Evolutionary conservation across 2,329 filamentous ascomycete genomes (phyloP).

Genomic region (Colletotrichum sp.): DNA sequence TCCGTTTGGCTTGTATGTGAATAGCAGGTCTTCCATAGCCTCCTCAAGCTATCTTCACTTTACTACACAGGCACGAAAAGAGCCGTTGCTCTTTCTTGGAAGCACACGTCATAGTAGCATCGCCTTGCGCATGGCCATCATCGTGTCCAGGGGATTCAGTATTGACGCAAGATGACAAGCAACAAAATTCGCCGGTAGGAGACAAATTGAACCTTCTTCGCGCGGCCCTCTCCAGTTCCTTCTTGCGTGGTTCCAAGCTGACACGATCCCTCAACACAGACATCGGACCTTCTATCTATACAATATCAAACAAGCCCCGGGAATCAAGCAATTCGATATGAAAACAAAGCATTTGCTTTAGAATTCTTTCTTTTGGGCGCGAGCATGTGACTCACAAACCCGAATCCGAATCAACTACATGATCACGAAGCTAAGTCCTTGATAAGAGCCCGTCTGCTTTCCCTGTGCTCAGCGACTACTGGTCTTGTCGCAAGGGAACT

Average conservation of each 20-base stretch:
- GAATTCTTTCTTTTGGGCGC: rapidly evolving
- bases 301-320: neutral
- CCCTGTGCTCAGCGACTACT: neutral
- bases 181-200: neutral
- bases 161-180: neutral
- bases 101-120: neutral
- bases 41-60: neutral
- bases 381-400: neutral
- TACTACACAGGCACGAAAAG: neutral
- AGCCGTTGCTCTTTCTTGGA: neutral
- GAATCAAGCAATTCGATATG: neutral
- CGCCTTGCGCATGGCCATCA: neutral
- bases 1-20: neutral
- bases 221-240: neutral
- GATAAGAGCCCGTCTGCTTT: neutral
- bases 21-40: neutral
- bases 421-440: neutral
- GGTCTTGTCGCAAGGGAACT: rapidly evolving
- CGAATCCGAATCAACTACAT: neutral
- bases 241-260: neutral
- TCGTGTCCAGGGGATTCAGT: neutral
- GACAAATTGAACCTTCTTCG: neutral
- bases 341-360: neutral
- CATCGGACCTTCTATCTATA: neutral
- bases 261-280: neutral